phyloP scores from a whole-genome alignment of 345 rosid species.

The Lagerstroemia speciosa region DNA sequence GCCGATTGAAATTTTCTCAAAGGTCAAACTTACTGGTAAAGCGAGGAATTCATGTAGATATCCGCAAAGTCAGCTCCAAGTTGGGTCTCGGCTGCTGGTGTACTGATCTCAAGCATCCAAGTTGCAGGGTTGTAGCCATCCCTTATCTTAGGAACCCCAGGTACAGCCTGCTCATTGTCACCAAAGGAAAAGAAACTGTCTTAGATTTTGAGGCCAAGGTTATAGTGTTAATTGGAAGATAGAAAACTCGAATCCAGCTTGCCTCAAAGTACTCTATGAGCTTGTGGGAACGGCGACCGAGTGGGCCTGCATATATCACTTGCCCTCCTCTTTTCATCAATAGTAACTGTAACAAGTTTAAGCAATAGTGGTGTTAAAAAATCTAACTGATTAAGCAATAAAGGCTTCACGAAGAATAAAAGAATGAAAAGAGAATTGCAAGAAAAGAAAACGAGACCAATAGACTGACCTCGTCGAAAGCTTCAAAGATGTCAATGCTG shows the following conservation, averaged over 20 bases:
- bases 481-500: constrained; percentile 84
- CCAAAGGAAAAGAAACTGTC: background rate
- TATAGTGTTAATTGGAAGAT: background rate
- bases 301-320: constrained; percentile 73
- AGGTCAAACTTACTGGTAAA: constrained; percentile 43
- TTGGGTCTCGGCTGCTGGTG: constrained; percentile 57
- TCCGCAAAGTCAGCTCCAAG: constrained; percentile 63
- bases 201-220: background rate
- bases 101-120: constrained; percentile 84
- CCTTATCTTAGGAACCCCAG: constrained; percentile 59
- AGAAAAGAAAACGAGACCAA: too few species aligned
- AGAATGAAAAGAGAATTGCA: too few species aligned
- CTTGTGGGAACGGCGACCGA: constrained; percentile 65
- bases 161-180: constrained; percentile 41
- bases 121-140: constrained; percentile 85
- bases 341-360: constrained; percentile 38
- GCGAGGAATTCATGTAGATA: constrained; percentile 50
- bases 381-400: too few species aligned
- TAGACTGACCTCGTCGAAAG: constrained; percentile 73
- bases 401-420: too few species aligned
- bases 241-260: background rate
- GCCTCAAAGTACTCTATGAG: constrained; percentile 89
- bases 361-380: too few species aligned
- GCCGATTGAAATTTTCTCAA: background rate
- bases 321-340: constrained; percentile 95